Base-by-base conservation (phyloP, 306 rosid species). In the Biancaea sappan region DNA sequence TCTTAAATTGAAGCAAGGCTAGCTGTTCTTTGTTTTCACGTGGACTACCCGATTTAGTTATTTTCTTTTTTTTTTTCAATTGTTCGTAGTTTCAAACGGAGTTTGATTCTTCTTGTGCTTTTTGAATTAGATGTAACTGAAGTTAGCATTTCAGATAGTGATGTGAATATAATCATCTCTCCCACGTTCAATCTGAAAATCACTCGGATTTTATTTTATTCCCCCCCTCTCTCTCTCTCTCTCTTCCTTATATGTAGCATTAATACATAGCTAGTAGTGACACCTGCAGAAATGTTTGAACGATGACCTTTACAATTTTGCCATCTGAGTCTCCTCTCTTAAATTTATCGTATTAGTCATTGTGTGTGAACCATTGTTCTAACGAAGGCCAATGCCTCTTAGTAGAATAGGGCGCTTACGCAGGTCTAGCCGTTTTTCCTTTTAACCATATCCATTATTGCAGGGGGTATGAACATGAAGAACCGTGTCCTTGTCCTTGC, bases 121-220 rank as follows among this genome's bases (percentile, higher is more conserved):
- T 65, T 71, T 76, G 61, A 1, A 38, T 24, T 44, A 62, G 65
- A 69, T 82, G 84, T 66, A 67, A 68, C 14, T 60, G 79, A 66
- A 78, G 82, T 67, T 72, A 80, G 81, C 71, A 31, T 48, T 67
- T 76, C 66, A 58, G 81, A 35, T 86, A 66, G 77, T 79, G 62
- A 61, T 91, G 97, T 89, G 95, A 76, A 89, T 89, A 90, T 76
- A 53, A 66, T 82, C 65, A 46, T 83, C 71, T 71, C 31, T 60
- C 14, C n/a, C 79, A 66, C 34, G 51, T 61, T 73, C 41, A 35
- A 8, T 51, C 13, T 51, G 7, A 53, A 40, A 44, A 52, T 58
- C 47, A 19, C 34, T 52, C n/a, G 77, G 19, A 51, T 59, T 28
- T n/a, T 11, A n/a, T n/a, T n/a, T n/a, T n/a, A n/a, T 31, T 37